Evolutionary conservation across 352 stramenopile genomes (phyloP).

Genomic region (Phytophthora megakarya): DNA sequence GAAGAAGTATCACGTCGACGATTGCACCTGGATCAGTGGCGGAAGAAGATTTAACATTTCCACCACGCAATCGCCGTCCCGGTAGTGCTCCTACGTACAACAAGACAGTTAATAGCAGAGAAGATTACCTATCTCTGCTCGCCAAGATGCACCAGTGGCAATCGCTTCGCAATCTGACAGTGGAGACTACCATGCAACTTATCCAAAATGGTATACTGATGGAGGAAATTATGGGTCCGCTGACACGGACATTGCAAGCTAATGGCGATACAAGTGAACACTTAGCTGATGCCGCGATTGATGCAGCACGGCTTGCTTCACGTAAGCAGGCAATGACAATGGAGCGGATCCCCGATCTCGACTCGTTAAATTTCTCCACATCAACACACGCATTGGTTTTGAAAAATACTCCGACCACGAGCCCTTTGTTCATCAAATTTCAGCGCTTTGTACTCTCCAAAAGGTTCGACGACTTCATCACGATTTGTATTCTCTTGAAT

Average conservation of each 20-base stretch:
- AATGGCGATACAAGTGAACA: constrained; percentile 6
- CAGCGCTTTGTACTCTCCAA: constrained; percentile 71
- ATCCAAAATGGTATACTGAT: constrained; percentile 59
- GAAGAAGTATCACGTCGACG: constrained; percentile 10
- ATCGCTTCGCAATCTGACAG: constrained; percentile 61
- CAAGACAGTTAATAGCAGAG: constrained; percentile 20
- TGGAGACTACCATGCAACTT: constrained; percentile 67
- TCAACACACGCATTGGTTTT: constrained; percentile 40
- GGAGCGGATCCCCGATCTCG: constrained; percentile 29
- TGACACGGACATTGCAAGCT: constrained; percentile 28
- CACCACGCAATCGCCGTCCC: constrained; percentile 16
- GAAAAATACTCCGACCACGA: constrained; percentile 21
- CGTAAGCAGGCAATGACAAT: constrained; percentile 35
- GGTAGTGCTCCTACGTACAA: constrained; percentile 26
- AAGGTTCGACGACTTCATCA: constrained; percentile 76
- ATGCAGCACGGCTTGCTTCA: not conserved
- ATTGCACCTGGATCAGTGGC: not conserved
- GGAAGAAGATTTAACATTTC: constrained; percentile 1
- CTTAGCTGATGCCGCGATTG: not conserved
- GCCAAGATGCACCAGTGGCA: constrained; percentile 52
- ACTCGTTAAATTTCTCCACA: constrained; percentile 24
- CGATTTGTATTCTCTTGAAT: constrained; percentile 68
- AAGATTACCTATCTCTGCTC: constrained; percentile 38
- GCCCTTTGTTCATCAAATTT: constrained; percentile 32
- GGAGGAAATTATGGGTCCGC: constrained; percentile 50